Base-by-base conservation (phyloP, 306 rosid genomes). In the Quercus wislizeni region DNA sequence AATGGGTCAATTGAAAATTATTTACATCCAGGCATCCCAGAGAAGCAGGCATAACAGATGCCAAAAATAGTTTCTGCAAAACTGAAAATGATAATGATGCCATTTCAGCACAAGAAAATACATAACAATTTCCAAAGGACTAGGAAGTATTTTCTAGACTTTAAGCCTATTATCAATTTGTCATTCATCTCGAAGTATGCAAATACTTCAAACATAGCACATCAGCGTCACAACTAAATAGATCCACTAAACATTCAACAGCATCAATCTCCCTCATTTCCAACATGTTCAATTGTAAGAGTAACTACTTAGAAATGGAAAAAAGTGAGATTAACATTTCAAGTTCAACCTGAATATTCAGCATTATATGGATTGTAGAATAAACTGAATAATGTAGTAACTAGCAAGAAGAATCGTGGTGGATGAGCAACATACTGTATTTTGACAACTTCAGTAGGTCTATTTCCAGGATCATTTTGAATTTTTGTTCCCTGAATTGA, bases 381-480 rank as follows among this genome's bases (percentile, higher is more conserved):
- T 28, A 56, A 80, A 46, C 57, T 49, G 59, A 63, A 65, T 6
- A 51, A 55, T 56, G 38, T 21, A 55, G 7, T 21, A 74, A 35
- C 46, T 13, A 0, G 61, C 41, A 75, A 19, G 19, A 58, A 27
- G 63, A 33, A 43, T 38, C 33, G n/a, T 15, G 25, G 73, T 6
- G 62, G 35, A 76, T 67, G 69, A 57, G 21, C 18, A 77, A 27
- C 78, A 51, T 84, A 87, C 91, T 79, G 51, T 75, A 80, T 81
- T 13, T 71, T 31, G 61, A 43, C 61, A 62, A 55, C 83, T 65
- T 76, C 80, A 9, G 31, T 65, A 76, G 77, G 82, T 69, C 51
- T 75, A 76, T 72, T 67, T 78, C 51, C 79, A 81, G 77, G 77
- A 79, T 31, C 83, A 54, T 19, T 64, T 63, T 57, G 78, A 77